Evolutionary conservation across 495 filamentous ascomycete genomes (phyloP), one percentile per base, ranked within the genome.

Genomic region (Baudoinia panamericana): DNA sequence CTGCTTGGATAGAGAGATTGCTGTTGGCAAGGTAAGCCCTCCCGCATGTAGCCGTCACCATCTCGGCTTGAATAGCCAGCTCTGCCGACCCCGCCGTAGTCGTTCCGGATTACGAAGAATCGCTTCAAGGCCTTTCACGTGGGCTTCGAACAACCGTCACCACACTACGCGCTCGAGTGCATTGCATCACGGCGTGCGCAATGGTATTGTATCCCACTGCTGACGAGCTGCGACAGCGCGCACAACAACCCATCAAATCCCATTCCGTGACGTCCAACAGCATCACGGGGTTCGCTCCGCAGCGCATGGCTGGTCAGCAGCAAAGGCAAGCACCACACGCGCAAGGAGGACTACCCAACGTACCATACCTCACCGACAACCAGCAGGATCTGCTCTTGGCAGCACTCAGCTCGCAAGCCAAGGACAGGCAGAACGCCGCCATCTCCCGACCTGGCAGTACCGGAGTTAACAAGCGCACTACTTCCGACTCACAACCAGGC

Each of bases 321-420:
- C 25, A 17, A 12, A 29, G 13, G 26, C 2, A 5, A 12, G 39
- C 6, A 3, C 18, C 23, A 39, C 41, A 36, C 22, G 26, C 51
- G 36, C 40, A 41, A 52, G n/a, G n/a, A n/a, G n/a, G n/a, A n/a
- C n/a, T n/a, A n/a, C n/a, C n/a, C n/a, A n/a, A n/a, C n/a, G n/a
- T n/a, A 23, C 54, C 54, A 24, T 79, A 78, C 56, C 78, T 94
- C 45, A 84, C 84, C 26, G 77, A 80, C 13, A 76, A 80, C 52
- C 84, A 97, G 59, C 84, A 95, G 63, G 78, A 81, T 55, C 76
- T 95, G 27, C 64, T 96, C 29, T 76, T 86, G 28, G 82, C 84
- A 31, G 88, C 90, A 17, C 74, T 97, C 48, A 78, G 79, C 32
- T 92, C 87, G 15, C 48, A 51, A 41, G 41, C 46, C 3, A 88